phyloP scores from a whole-genome alignment of 495 filamentous ascomycete genomes.

The Tuber indicum region DNA sequence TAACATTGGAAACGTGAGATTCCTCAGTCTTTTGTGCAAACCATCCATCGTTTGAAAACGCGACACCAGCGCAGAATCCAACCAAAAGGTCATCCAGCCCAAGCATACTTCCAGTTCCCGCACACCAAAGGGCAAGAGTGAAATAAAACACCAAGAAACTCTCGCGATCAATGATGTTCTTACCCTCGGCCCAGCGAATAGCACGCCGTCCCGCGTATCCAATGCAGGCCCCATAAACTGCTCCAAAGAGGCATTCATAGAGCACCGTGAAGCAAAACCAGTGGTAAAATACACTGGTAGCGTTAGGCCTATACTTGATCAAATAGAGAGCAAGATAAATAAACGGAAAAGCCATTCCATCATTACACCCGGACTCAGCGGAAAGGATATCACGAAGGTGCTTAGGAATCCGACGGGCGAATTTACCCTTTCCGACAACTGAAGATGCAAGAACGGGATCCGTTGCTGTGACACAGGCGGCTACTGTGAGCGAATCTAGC shows the following conservation, averaged over 20 bases:
- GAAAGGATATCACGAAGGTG: slow-evolving; percentile 93
- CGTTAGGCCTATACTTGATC: slow-evolving; percentile 65
- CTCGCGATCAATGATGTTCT: slow-evolving; percentile 85
- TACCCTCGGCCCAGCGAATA: slow-evolving; percentile 81
- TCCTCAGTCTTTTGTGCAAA: slow-evolving; percentile 98
- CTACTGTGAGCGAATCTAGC: slow-evolving; percentile 77
- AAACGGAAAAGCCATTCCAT: slow-evolving; percentile 99
- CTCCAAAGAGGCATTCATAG: slow-evolving; percentile 94
- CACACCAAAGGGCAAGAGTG: slow-evolving; percentile 90
- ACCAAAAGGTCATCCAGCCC: slow-evolving; percentile 96
- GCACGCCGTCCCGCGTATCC: slow-evolving; percentile 84
- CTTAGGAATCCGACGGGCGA: slow-evolving; percentile 93
- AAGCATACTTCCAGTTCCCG: slow-evolving; percentile 84
- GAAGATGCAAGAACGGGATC: slow-evolving; percentile 97
- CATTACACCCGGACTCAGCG: slow-evolving; percentile 97
- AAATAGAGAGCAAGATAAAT: slow-evolving; percentile 88
- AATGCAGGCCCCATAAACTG: slow-evolving; percentile 77
- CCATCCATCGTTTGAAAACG: slow-evolving; percentile 99
- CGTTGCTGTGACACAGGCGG: slow-evolving; percentile 94
- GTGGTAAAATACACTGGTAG: slow-evolving; percentile 64
- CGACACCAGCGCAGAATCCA: slow-evolving; percentile 89
- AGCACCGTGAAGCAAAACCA: slow-evolving; percentile 89
- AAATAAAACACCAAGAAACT: slow-evolving; percentile 99
- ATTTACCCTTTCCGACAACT: slow-evolving; percentile 97
- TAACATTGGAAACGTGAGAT: slow-evolving; percentile 97